A percentile compares a stretch with the other conserved stretches of the same genome.
Conservation (phyloP, 768 basidiomycete species). For the Tricholoma furcatifolium region DNA sequence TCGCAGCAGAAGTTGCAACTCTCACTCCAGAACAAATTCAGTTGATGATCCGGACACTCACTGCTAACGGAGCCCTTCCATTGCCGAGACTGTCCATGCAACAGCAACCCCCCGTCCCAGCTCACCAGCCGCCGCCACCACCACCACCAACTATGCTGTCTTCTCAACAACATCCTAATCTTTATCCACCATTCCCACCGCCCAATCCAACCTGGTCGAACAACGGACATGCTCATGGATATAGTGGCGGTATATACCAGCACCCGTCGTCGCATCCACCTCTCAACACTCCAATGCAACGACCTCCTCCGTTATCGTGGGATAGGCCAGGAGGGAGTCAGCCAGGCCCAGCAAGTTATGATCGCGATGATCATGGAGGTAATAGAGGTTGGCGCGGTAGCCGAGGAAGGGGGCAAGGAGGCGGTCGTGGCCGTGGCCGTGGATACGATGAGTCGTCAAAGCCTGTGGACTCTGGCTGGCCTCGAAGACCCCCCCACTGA, state of each 20-base stretch:
- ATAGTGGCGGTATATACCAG: slow-evolving; percentile 14
- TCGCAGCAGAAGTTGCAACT: slow-evolving; percentile 70
- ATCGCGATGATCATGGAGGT: slow-evolving; percentile 32
- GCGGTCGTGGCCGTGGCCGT: slow-evolving; percentile 31
- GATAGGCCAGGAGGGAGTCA: slow-evolving; percentile 23
- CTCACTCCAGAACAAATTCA: slow-evolving; percentile 79
- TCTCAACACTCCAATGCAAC: slow-evolving; percentile 17
- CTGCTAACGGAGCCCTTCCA: slow-evolving; percentile 34
- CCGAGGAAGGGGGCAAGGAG: slow-evolving; percentile 13
- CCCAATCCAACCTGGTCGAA: slow-evolving; percentile 17
- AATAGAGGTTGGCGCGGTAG: slow-evolving; percentile 31
- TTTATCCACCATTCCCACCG: slow-evolving; percentile 13
- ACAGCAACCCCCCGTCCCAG: slow-evolving; percentile 5
- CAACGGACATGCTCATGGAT: slow-evolving; percentile 7
- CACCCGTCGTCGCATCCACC: slow-evolving; percentile 13
- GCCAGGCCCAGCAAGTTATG: slow-evolving; percentile 26
- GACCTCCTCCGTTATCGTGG: slow-evolving; percentile 23
- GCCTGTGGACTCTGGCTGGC: slow-evolving; percentile 61
- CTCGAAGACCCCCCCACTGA: slow-evolving; percentile 39
- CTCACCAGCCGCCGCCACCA: slow-evolving; percentile 13
- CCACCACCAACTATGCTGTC: slow-evolving; percentile 14
- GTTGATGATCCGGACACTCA: slow-evolving; percentile 59
- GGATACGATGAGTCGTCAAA: slow-evolving; percentile 29
- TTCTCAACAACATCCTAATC: slow-evolving; percentile 23
- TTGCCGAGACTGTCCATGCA: slow-evolving; percentile 18